A percentile compares a stretch with the other conserved stretches of the same genome.
These are phyloP conservation scores for Phlyctochytrium bullatum DNA, from an alignment of 192 early-diverging fungal genomes.

Conservation along the genomic window DNA sequence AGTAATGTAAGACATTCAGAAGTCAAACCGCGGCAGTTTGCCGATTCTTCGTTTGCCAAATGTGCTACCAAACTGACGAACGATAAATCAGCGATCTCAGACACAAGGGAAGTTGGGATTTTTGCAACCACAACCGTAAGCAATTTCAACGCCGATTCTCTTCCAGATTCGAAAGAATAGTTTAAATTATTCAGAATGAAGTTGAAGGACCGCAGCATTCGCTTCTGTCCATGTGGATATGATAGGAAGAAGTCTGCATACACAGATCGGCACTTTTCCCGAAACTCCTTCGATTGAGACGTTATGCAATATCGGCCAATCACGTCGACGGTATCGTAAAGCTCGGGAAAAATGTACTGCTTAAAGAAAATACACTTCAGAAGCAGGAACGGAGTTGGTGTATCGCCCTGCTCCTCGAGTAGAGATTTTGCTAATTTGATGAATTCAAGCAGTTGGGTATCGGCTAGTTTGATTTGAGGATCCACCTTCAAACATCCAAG, in stretches of 20 bases:
- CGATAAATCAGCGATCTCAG: conserved; percentile 74
- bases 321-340: conserved; percentile 90
- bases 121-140: conserved; percentile 76
- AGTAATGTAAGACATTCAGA: conserved; percentile 69
- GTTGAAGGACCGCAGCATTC: conserved; percentile 79
- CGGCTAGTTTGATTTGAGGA: too few species aligned
- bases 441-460: too few species aligned
- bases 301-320: conserved; percentile 83
- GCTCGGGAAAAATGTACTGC: conserved; percentile 79
- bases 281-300: conserved; percentile 70
- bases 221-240: conserved; percentile 85
- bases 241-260: conserved; percentile 91
- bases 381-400: conserved; percentile 77
- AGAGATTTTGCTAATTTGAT: too few species aligned
- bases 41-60: conserved; percentile 89
- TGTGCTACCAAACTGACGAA: conserved; percentile 82
- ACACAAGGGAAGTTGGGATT: conserved; percentile 74
- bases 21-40: conserved; percentile 88
- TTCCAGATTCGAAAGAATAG: conserved; percentile 91
- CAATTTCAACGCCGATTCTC: conserved; percentile 86
- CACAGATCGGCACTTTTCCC: conserved; percentile 79
- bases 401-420: conserved; percentile 83
- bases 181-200: conserved; percentile 87
- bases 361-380: conserved; percentile 84
- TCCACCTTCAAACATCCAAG: too few species aligned